phyloP scores from a whole-genome alignment of 805 yeast species.

The Starmerella floris region DNA sequence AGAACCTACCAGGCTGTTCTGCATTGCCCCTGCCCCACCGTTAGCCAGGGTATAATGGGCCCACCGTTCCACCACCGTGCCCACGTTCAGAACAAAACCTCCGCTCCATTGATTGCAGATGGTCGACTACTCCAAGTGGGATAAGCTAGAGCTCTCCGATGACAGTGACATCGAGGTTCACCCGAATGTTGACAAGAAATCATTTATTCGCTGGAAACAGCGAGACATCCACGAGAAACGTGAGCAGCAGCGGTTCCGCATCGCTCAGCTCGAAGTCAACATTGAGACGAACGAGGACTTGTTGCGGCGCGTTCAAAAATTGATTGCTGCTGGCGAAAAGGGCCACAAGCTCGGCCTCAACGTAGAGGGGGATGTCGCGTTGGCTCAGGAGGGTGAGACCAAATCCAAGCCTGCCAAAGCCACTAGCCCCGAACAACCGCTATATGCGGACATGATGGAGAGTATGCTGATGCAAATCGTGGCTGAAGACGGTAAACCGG shows the following conservation, averaged over 20 bases:
- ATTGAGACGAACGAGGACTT: constrained; percentile 66
- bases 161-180: constrained; percentile 96
- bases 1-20: no score
- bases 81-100: no score
- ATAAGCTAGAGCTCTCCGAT: constrained; percentile 85
- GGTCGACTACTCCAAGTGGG: constrained; percentile 96
- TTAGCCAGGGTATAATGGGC: no score
- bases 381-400: constrained; percentile 20
- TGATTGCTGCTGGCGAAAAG: constrained; percentile 36
- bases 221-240: constrained; percentile 93
- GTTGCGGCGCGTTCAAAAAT: constrained; percentile 55
- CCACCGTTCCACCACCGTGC: no score
- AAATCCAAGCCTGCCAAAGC: constrained; percentile 24
- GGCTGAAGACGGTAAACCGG: constrained; percentile 39
- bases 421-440: constrained; percentile 28
- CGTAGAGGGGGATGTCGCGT: constrained; percentile 19
- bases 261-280: constrained; percentile 62
- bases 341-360: constrained; percentile 21
- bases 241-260: constrained; percentile 62
- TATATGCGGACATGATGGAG: constrained; percentile 86
- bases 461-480: constrained; percentile 70
- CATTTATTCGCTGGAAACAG: constrained; percentile 93
- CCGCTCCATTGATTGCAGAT: no score
- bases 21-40: no score
- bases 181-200: constrained; percentile 89